Evolutionary conservation across 768 basidiomycete genomes (phyloP).

Genomic region (Leccinellum rugosiceps): DNA sequence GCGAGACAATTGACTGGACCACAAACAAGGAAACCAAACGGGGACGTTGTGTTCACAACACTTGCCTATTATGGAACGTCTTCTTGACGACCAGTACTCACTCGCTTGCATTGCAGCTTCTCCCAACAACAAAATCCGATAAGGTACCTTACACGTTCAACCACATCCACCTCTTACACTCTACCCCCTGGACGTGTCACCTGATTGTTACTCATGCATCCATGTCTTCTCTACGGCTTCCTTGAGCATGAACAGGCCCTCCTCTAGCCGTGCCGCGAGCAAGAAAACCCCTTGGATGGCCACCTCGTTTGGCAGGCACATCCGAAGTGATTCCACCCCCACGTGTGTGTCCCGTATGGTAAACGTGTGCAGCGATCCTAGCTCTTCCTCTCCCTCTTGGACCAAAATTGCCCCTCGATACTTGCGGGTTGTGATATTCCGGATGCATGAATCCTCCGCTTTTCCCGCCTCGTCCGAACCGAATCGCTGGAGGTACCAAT

Average conservation of each 20-base stretch:
- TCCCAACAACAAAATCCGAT: not conserved
- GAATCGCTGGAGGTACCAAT: conserved; percentile 64
- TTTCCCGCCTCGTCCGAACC: conserved; percentile 72
- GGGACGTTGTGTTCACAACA: conserved; percentile 25
- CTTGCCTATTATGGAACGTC: conserved; percentile 16
- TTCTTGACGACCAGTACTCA: not conserved
- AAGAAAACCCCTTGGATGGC: conserved; percentile 5
- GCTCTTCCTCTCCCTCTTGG: conserved; percentile 31
- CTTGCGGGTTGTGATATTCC: conserved; percentile 32
- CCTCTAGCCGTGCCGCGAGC: conserved; percentile 16
- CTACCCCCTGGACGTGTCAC: not conserved
- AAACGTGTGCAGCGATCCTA: conserved; percentile 25
- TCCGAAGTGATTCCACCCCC: conserved; percentile 4
- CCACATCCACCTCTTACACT: not conserved
- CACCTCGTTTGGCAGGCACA: not conserved
- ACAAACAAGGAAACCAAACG: conserved; percentile 19
- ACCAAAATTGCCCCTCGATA: conserved; percentile 26
- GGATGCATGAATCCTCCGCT: conserved; percentile 47
- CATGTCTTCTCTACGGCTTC: conserved; percentile 3
- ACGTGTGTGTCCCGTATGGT: conserved; percentile 12
- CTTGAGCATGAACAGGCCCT: conserved; percentile 3
- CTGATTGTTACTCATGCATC: conserved; percentile 10
- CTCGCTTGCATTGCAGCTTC: not conserved
- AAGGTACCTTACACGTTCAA: not conserved
- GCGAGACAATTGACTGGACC: conserved; percentile 21